Evolutionary conservation across 148 eudicot species (phyloP), one percentile per base, ranked within the genome.

Genomic region (Rhododendron ferrugineum): DNA sequence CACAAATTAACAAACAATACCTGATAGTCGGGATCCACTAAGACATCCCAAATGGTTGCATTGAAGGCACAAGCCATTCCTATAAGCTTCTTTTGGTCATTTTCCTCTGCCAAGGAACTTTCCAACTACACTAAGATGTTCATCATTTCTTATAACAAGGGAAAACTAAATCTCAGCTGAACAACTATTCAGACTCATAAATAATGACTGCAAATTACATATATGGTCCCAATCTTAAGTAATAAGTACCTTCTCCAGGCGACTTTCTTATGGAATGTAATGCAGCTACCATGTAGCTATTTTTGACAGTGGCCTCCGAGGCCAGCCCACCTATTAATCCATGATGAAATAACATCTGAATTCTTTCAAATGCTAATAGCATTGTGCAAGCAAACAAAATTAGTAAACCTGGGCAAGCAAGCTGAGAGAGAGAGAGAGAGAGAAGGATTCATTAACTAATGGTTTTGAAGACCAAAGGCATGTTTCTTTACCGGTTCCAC

Each of bases 1-100:
- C 58, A 14, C 37, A 56, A 72, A 82, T 15, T 73, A 56, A 66
- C 23, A 84, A 86, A 37, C 44, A 46, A 77, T 89, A 96, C 99
- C 99, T 96, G 99, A 90, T 95, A 95, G 88, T 92, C 86, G 80
- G 99, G 99, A 90, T 96, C 99, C 46, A 96, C 99, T 84, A 96
- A 93, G 83, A 96, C 99, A 92, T 96, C 99, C 99, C 99, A 96
- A 76, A 96, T 96, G 20, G 99, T 96, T 82, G 99, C 99, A 91
- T 96, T 96, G 90, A 95, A 96, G 60, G 97, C 98, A 85, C 98
- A 97, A 83, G 99, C 99, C 97, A 96, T 94, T 68, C 98, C 99
- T 88, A 96, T 95, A 82, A 96, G 96, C 90, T 84, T 95, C 93
- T 90, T 95, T 85, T 82, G 86, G 75, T 85, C 91, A 91, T 89